Evolutionary conservation across 352 stramenopile species (phyloP), one percentile per base, ranked within the genome.

Genomic region (Pythium dissimile): DNA sequence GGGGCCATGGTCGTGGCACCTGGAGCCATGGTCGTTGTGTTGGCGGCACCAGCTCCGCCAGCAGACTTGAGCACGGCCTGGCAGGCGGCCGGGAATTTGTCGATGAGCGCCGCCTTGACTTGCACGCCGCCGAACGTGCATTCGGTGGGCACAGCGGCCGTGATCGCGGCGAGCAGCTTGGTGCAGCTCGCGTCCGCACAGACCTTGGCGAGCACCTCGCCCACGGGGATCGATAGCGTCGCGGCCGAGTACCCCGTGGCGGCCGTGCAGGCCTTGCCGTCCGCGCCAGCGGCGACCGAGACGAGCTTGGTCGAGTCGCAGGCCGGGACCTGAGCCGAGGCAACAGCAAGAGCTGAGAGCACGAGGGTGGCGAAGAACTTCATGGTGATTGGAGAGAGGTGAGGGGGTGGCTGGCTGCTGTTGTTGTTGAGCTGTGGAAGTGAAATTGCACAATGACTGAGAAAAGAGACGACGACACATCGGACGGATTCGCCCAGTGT

Each of bases 171-270:
- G 13, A 77, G 24, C 28, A 71, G 26, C 12, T 38, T 62, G 47
- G 62, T 27, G 46, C 69, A 77, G n/a, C 43, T 60, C 0, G 50
- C 18, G 35, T 59, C 55, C 10, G 44, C 8, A 28, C 70, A 78
- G n/a, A 78, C 53, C 44, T 67, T 59, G 13, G 49, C 27, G 24
- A 71, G 39, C 3, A 28, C 32, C 0, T 63, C 56, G 2, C 23
- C 63, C 0, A 45, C 48, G 12, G 64, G 66, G 0, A 64, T 23
- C 23, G 54, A 46, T 8, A 64, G 54, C 15, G 49, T 31, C 0
- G 50, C 37, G 0, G 50, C 23, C 26, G 49, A 60, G 50, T 44
- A 66, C 3, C 42, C 43, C 4, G 58, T 66, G 1, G 58, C 24
- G 0, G 49, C 28, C 10, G 49, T 59, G n/a, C 58, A 66, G 21